Percentiles rank a stretch among this genome's conserved stretches.
Conservation (phyloP, 192 early-diverging fungal genomes). For the Powellomyces hirtus region DNA sequence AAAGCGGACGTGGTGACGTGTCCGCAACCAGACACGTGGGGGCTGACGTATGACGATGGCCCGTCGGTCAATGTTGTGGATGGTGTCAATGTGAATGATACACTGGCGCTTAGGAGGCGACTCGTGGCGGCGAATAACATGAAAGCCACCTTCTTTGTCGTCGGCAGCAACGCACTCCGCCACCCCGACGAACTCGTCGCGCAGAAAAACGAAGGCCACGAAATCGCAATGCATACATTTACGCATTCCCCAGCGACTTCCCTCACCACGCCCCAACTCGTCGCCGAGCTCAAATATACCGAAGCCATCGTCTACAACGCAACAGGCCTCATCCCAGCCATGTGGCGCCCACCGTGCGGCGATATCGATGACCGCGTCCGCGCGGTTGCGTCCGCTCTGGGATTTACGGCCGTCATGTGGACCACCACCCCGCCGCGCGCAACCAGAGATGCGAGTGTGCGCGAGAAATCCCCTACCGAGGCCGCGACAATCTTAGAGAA, state of each 20-base stretch:
- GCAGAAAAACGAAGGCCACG: constrained; percentile 11
- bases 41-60: constrained; percentile 33
- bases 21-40: constrained; percentile 11
- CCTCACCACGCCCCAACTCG: constrained; percentile 49
- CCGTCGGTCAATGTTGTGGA: constrained; percentile 19
- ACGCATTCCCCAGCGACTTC: constrained; percentile 53
- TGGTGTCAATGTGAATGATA: not conserved
- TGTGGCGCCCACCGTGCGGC: constrained; percentile 67
- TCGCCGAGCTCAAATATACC: constrained; percentile 56
- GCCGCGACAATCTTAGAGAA: constrained; percentile 32
- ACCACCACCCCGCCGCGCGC: constrained; percentile 34
- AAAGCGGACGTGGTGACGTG: constrained; percentile 20
- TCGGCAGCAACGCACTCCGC: constrained; percentile 21
- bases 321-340: constrained; percentile 27
- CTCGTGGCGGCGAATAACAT: not conserved
- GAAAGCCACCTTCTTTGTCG: constrained; percentile 36
- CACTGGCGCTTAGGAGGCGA: not conserved
- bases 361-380: constrained; percentile 60
- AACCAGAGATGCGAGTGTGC: not conserved
- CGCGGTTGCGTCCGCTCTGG: constrained; percentile 50
- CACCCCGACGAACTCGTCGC: constrained; percentile 27
- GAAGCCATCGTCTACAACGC: constrained; percentile 35
- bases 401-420: constrained; percentile 15
- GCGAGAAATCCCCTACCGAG: not conserved
- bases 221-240: constrained; percentile 46